Evolutionary conservation across 306 rosid species (phyloP).

Genomic region (Rosa rugosa): DNA sequence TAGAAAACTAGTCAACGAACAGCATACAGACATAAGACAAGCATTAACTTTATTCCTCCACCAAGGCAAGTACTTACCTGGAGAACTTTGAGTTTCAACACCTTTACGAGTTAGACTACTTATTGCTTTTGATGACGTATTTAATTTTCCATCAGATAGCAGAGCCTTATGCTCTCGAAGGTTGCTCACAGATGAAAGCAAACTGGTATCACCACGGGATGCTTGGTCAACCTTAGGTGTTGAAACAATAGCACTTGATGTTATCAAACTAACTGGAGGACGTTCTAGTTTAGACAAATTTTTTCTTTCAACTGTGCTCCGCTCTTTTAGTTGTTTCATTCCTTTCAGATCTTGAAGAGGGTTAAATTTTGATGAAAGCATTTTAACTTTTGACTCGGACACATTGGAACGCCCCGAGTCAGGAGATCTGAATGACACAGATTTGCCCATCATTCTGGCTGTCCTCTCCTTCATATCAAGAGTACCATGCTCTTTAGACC

Average conservation of each 20-base stretch:
- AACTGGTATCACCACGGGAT: slow-evolving; percentile 52
- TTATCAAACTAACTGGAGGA: slow-evolving; percentile 42
- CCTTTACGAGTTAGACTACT: slow-evolving; percentile 48
- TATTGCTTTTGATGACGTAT: slow-evolving; percentile 42
- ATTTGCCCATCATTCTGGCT: slow-evolving; percentile 52
- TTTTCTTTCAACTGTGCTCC: slow-evolving; percentile 61
- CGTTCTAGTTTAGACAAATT: slow-evolving; percentile 57
- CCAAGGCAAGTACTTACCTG: slow-evolving; percentile 49
- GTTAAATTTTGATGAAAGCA: slow-evolving; percentile 47
- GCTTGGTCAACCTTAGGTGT: slow-evolving; percentile 60
- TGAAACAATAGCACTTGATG: slow-evolving; percentile 45
- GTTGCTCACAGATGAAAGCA: slow-evolving; percentile 44
- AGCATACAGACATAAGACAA: not conserved
- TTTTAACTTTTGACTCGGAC: slow-evolving; percentile 71
- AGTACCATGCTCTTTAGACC: slow-evolving; percentile 50
- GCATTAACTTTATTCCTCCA: slow-evolving; percentile 12
- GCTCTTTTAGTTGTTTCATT: slow-evolving; percentile 58
- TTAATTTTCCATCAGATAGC: slow-evolving; percentile 57
- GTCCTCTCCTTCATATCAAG: slow-evolving; percentile 55
- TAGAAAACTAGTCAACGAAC: slow-evolving; percentile 7
- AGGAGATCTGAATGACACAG: slow-evolving; percentile 62
- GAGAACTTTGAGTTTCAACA: slow-evolving; percentile 49
- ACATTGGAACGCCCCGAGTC: slow-evolving; percentile 48
- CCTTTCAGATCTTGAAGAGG: slow-evolving; percentile 58
- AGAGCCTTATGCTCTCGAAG: slow-evolving; percentile 50